Conservation (phyloP, 192 early-diverging fungal species). For the Thoreauomyces humboldtii region DNA sequence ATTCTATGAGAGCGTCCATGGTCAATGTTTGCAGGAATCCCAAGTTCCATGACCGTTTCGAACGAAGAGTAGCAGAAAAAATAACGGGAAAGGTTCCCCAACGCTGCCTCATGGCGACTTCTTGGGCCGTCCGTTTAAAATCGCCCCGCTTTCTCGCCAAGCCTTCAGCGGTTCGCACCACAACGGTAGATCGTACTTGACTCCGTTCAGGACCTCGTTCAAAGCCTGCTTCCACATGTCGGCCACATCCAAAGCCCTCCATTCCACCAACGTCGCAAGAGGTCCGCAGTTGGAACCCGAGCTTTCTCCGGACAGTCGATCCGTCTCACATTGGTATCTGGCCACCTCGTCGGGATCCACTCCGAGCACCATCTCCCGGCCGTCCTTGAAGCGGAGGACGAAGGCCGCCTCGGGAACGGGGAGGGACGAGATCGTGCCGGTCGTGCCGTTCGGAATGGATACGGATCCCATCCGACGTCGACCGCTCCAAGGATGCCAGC, state of each 20-base stretch:
- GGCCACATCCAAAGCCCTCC: constrained; percentile 17
- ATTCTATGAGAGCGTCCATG: no score
- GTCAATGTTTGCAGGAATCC: no score
- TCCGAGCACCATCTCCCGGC: constrained; percentile 14
- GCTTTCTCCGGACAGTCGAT: background rate
- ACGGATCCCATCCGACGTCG: background rate
- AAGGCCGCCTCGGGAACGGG: constrained; percentile 11
- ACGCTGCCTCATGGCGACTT: no score
- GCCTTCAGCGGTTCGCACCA: constrained; percentile 14
- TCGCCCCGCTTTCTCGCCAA: no score
- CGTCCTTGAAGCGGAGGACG: constrained; percentile 18
- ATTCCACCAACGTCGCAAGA: constrained; percentile 3
- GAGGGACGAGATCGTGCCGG: background rate
- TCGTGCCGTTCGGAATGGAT: background rate
- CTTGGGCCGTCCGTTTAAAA: no score
- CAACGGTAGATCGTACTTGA: constrained; percentile 21
- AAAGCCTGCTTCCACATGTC: constrained; percentile 32
- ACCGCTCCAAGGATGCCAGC: constrained; percentile 7
- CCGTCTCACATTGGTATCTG: constrained; percentile 6
- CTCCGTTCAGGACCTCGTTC: constrained; percentile 27
- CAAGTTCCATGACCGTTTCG: no score
- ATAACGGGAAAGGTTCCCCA: no score
- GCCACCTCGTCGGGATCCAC: constrained; percentile 12
- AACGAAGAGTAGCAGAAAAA: no score
- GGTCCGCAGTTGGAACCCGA: background rate